Evolutionary conservation across 1,284 basidiomycete species (phyloP), one percentile per base, ranked within the genome.

Genomic region (Bjerkandera adusta): DNA sequence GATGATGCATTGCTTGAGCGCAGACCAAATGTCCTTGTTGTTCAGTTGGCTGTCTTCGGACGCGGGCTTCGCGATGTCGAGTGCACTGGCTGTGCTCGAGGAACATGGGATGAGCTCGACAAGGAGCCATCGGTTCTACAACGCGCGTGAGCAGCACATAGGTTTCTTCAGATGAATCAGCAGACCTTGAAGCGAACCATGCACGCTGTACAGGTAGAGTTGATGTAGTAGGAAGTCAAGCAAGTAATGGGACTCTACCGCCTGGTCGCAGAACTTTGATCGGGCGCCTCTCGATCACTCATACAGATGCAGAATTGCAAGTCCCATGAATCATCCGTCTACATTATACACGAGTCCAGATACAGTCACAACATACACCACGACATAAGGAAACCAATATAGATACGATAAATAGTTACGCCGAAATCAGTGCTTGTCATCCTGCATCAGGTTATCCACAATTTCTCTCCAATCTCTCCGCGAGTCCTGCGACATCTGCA

Each of bases 121-220:
- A 18, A 90, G 75, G 16, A 89, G 65, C 87, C 86, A 89, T 43
- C 87, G 76, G 58, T 89, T 89, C 87, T 90, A 55, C 4, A n/a
- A 20, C 5, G n/a, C 22, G 36, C 11, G 10, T 26, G 3, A 36
- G 32, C 15, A 11, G n/a, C 10, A 22, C 49, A 27, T 22, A 43
- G 29, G 2, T 25, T 21, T 5, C 10, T 24, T 21, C 27, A 21
- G 22, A 26, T 32, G 15, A 25, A 20, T 8, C 15, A 15, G 22
- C 58, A 29, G 51, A 80, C 80, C 68, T 82, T 82, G 71, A 82
- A 82, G 51, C 79, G 69, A 55, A 82, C 79, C 79, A 83, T 81
- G n/a, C 34, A 7, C 8, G 22, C 5, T 6, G 34, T 13, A 21
- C 34, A 20, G 4, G 3, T 18, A 4, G 16, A 5, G 8, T 16